Evolutionary conservation across 1,139 yeast species (phyloP), one percentile per base, ranked within the genome.

Genomic region (Sugiyamaella xylanicola): DNA sequence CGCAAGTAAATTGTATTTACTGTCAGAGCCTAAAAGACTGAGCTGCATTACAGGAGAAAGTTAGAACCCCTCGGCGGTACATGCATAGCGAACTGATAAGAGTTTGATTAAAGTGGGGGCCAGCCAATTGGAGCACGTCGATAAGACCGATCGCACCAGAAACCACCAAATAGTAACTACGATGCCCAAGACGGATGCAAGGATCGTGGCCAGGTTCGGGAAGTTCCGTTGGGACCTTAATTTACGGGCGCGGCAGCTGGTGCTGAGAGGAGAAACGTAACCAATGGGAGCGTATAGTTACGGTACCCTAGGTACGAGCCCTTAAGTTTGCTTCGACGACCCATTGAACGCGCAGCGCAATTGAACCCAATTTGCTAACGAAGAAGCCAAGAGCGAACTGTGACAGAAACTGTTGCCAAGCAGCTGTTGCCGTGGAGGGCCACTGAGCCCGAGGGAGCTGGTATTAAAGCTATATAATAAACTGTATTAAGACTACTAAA

Each of bases 1-100:
- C n/a, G n/a, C n/a, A n/a, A n/a, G n/a, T n/a, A n/a, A n/a, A n/a
- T n/a, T n/a, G n/a, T n/a, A n/a, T n/a, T n/a, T n/a, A n/a, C n/a
- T n/a, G n/a, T n/a, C n/a, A n/a, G n/a, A n/a, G n/a, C n/a, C n/a
- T n/a, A n/a, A n/a, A n/a, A n/a, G n/a, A n/a, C n/a, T n/a, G n/a
- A n/a, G n/a, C n/a, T n/a, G n/a, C n/a, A n/a, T n/a, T n/a, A n/a
- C n/a, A n/a, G n/a, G n/a, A n/a, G n/a, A n/a, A 25, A 9, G 5
- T 9, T 9, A 25, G 5, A 25, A 25, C 27, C 48, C 48, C 48
- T 45, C 48, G 48, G 48, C 48, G 40, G 21, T n/a, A 45, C 16
- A 44, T 29, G 48, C 40, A 45, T 17, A 21, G 16, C 19, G 16
- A 15, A 15, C 48, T 45, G 48, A 45, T 45, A 45, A 45, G 48